These are phyloP conservation scores for Amyloporia xantha DNA, from an alignment of 768 basidiomycete species.

Conservation along the genomic window DNA sequence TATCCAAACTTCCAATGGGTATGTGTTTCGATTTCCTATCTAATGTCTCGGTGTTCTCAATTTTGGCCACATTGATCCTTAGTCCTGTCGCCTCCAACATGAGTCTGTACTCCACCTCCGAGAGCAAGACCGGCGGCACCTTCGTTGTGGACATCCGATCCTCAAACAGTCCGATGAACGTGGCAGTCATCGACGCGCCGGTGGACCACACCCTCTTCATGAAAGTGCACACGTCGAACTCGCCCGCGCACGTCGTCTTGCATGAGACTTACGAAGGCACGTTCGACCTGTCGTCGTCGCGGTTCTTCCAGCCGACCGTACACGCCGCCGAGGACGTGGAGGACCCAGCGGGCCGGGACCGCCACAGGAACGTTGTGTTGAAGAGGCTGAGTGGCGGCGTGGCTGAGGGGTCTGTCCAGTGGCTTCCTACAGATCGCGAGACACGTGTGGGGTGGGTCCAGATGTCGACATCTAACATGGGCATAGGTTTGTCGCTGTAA, in stretches of 20 bases:
- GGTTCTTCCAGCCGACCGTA: conserved; percentile 1
- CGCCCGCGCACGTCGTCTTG: conserved; percentile 25
- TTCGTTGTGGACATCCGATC: conserved; percentile 29
- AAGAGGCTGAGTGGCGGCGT: neutral
- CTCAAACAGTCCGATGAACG: conserved; percentile 26
- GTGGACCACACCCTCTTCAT: conserved; percentile 27
- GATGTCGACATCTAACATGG: conserved; percentile 10
- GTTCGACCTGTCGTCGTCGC: conserved; percentile 24
- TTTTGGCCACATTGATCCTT: neutral
- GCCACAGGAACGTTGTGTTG: conserved; percentile 5
- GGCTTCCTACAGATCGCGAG: conserved; percentile 5
- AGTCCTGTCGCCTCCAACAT: conserved; percentile 16
- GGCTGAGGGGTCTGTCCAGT: conserved; percentile 6
- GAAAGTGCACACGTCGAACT: conserved; percentile 28
- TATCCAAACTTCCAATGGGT: conserved; percentile 40
- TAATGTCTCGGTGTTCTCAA: neutral
- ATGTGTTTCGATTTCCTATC: conserved; percentile 9
- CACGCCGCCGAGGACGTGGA: conserved; percentile 1
- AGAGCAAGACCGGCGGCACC: conserved; percentile 17
- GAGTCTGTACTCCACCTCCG: conserved; percentile 10
- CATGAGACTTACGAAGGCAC: conserved; percentile 34
- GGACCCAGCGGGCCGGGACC: conserved; percentile 17
- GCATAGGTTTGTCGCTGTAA: neutral
- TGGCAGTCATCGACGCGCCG: conserved; percentile 29
- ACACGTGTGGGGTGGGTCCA: conserved; percentile 4